phyloP scores from a whole-genome alignment of 2,329 filamentous ascomycete species.

The Ceratocystiopsis sp. region DNA sequence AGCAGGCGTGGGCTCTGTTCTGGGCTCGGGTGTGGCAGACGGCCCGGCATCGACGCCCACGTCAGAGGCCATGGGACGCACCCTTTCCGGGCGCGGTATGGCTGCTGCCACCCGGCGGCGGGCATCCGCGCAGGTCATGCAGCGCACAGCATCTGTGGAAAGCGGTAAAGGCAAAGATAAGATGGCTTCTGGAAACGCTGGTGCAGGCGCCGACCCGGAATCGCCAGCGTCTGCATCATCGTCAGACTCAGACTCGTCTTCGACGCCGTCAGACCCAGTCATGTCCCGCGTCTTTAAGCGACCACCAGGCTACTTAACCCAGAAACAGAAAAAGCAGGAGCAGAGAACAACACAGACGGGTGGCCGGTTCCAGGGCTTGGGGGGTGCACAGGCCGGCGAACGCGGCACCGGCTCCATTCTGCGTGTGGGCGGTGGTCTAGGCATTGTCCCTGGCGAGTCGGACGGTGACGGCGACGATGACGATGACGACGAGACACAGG shows the following conservation, averaged over 20 bases:
- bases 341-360: constrained; percentile 8
- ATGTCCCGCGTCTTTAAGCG: constrained; percentile 44
- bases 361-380: no score
- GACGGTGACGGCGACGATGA: constrained; percentile 10
- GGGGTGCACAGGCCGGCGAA: no score
- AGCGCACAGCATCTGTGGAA: constrained; percentile 30
- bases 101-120: constrained; percentile 12
- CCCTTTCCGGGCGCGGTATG: constrained; percentile 20
- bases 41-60: constrained; percentile 10
- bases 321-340: constrained; percentile 1
- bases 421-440: no score
- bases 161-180: background rate
- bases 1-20: no score
- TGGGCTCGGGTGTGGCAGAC: no score
- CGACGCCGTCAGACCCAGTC: constrained; percentile 29
- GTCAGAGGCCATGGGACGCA: constrained; percentile 31
- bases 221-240: constrained; percentile 27
- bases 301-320: constrained; percentile 29
- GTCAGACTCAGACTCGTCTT: constrained; percentile 13
- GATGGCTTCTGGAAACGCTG: constrained; percentile 4
- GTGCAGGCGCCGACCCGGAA: constrained; percentile 20
- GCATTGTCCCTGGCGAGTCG: no score
- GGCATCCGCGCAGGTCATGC: constrained; percentile 23
- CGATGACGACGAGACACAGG: constrained; percentile 34
- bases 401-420: no score